These are phyloP conservation scores for Lipomyces yamanashiensis DNA, from an alignment of 805 yeast species.

Conservation along the genomic window DNA sequence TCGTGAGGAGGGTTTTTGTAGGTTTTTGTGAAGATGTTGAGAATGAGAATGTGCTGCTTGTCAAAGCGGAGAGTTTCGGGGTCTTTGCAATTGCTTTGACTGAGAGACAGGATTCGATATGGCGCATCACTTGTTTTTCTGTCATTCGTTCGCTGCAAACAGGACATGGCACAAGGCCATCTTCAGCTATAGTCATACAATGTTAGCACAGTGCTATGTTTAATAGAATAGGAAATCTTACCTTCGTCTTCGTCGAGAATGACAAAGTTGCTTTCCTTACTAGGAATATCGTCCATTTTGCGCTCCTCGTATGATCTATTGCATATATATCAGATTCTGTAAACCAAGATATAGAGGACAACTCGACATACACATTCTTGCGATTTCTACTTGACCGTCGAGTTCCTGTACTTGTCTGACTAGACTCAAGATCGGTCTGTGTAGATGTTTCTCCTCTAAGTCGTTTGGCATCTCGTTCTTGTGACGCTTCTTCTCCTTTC, in stretches of 20 bases:
- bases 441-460: not conserved
- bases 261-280: not conserved
- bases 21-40: not conserved
- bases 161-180: slow-evolving; percentile 59
- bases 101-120: slow-evolving; percentile 27
- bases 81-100: not conserved
- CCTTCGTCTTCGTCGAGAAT: slow-evolving; percentile 1
- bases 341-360: not conserved
- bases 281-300: not conserved
- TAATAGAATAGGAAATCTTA: not conserved
- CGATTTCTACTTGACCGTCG: slow-evolving; percentile 14
- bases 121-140: slow-evolving; percentile 25
- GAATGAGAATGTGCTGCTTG: slow-evolving; percentile 27
- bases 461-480: not conserved
- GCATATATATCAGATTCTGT: not conserved
- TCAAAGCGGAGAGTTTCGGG: slow-evolving; percentile 9
- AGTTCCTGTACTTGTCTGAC: not conserved
- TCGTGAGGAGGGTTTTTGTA: not conserved
- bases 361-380: slow-evolving; percentile 11
- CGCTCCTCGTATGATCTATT: slow-evolving; percentile 29
- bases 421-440: slow-evolving; percentile 1
- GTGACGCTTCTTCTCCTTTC: not conserved
- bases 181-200: not conserved
- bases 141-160: slow-evolving; percentile 61
- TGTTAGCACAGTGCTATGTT: not conserved